Evolutionary conservation across 305 asterid species (phyloP), one percentile per base, ranked within the genome.

Genomic region (Coffea humblotiana): DNA sequence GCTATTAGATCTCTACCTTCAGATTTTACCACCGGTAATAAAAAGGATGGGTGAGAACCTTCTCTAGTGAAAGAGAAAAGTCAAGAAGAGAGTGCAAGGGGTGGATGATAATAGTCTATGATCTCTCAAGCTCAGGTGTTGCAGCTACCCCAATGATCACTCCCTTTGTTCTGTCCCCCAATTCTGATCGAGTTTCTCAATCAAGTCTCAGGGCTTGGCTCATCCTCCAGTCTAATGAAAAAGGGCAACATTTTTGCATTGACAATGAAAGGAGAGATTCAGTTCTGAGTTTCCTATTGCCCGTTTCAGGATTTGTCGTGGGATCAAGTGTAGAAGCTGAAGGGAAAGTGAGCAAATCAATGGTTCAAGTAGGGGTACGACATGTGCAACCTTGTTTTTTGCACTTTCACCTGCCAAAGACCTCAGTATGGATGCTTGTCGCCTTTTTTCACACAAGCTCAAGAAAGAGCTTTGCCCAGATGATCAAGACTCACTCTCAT

Each of bases 71-170:
- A 1, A 74, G 75, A 49, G 90, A 87, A 47, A 87, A 85, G 80
- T 49, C 81, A 0, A 94, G 91, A 8, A 83, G 87, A 19, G 97
- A 92, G 25, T 85, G 98, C 3, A 92, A 94, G 32, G 97, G 97
- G 0, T 94, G 98, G 98, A 90, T 91, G 94, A 82, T 94, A 27
- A 82, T 86, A 12, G 83, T 94, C 29, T 89, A 94, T 70, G 98
- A 94, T 37, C 90, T 92, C 48, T 94, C 97, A 2, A 97, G 98
- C 78, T 92, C 97, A 1, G 89, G 97, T 0, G 97, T 92, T 15
- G 98, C 98, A 11, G 94, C 98, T 0, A 97, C 98, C 19, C 91
- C 97, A 14, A 92, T 94, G 98, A 88, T 90, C 84, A 94, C 98
- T 0, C 98, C 98, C 0, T 94, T 94, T 67, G 97, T 92, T 54